Evolutionary conservation across 352 stramenopile genomes (phyloP).

Genomic region (Phytopythium mirpurense): DNA sequence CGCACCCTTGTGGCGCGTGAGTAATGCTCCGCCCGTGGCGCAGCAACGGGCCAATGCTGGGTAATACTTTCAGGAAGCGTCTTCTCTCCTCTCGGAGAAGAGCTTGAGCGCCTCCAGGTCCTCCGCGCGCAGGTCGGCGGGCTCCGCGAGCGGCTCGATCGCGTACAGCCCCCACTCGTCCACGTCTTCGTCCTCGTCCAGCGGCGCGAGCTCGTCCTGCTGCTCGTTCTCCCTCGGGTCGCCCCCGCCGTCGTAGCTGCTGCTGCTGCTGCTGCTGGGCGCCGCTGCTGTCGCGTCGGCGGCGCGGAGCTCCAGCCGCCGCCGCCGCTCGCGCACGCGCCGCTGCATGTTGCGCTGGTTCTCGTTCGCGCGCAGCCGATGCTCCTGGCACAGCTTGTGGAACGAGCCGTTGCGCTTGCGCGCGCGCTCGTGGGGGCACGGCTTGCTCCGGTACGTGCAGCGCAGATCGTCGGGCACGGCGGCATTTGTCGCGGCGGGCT

Average conservation of each 20-base stretch:
- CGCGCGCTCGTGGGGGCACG: constrained; percentile 20
- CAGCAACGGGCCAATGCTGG: too few species aligned
- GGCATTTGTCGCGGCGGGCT: too few species aligned
- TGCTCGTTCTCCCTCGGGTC: neutral
- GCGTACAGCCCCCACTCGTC: constrained; percentile 22
- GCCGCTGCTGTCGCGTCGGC: neutral
- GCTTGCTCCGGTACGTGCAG: constrained; percentile 35
- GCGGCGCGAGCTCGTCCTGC: constrained; percentile 17
- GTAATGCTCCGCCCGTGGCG: neutral
- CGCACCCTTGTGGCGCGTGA: too few species aligned
- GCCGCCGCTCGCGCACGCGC: constrained; percentile 18
- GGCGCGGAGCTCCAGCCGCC: neutral
- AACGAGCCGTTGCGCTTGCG: constrained; percentile 26
- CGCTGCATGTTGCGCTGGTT: constrained; percentile 47
- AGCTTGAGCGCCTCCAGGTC: constrained; percentile 24
- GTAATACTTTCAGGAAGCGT: neutral
- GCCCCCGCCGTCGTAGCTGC: neutral
- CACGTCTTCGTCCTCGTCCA: constrained; percentile 26
- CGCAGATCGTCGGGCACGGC: constrained; percentile 10
- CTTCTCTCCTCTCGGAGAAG: constrained; percentile 6
- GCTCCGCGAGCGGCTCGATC: constrained; percentile 20
- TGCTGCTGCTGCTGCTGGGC: too few species aligned
- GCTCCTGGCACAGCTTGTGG: constrained; percentile 32
- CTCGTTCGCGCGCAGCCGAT: constrained; percentile 38
- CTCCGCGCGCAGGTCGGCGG: constrained; percentile 16